Conservation (phyloP, 2,329 filamentous ascomycete species). For the Botrytis byssoidea region DNA sequence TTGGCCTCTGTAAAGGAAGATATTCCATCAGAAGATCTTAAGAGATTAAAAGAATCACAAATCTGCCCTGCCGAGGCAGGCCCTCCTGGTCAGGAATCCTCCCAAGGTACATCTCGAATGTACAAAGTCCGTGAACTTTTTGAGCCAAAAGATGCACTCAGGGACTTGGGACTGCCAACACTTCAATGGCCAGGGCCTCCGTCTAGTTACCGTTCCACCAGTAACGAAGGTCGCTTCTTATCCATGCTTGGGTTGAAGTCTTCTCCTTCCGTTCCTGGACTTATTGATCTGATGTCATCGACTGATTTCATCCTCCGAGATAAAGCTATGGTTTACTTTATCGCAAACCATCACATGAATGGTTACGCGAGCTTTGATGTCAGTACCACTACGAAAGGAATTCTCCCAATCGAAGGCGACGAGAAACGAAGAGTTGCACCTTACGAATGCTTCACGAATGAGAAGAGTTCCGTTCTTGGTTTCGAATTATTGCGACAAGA, state of each 20-base stretch:
- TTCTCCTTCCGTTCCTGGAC: conserved; percentile 68
- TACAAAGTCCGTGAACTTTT: conserved; percentile 79
- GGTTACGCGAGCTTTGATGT: conserved; percentile 68
- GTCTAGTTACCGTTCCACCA: conserved; percentile 61
- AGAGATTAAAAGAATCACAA: conserved; percentile 70
- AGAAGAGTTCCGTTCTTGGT: conserved; percentile 71
- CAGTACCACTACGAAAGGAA: conserved; percentile 52
- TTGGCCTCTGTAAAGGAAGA: conserved; percentile 85
- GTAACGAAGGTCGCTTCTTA: conserved; percentile 74
- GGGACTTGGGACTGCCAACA: conserved; percentile 69
- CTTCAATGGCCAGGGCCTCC: conserved; percentile 74
- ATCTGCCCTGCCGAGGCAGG: conserved; percentile 79
- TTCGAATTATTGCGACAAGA: conserved; percentile 76
- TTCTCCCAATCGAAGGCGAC: conserved; percentile 73
- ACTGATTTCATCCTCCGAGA: conserved; percentile 58
- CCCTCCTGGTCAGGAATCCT: conserved; percentile 53
- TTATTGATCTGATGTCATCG: conserved; percentile 75
- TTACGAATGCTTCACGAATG: conserved; percentile 78
- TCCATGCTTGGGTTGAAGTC: conserved; percentile 68
- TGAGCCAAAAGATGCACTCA: conserved; percentile 70
- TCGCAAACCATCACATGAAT: conserved; percentile 75
- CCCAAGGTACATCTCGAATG: conserved; percentile 51
- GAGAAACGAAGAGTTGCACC: conserved; percentile 66
- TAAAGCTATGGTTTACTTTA: conserved; percentile 76
- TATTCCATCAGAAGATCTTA: conserved; percentile 79